phyloP scores from a whole-genome alignment of 139 green algal species.

The Ettlia oleoabundans region DNA sequence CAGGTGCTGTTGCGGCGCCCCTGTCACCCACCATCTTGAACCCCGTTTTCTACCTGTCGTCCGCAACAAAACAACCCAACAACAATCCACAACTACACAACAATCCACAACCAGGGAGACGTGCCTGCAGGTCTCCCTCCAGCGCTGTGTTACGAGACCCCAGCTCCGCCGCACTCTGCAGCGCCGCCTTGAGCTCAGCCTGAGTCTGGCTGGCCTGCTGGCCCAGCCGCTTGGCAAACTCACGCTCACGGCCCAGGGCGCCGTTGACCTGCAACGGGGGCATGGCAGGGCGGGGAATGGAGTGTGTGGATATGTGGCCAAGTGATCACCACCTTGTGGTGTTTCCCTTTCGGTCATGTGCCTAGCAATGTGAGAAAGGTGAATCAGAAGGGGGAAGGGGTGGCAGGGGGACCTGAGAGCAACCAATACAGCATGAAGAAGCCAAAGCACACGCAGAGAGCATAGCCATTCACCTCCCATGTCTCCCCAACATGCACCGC shows the following conservation, averaged over 20 bases:
- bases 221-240: conserved; percentile 27
- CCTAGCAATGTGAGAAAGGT: too few species aligned
- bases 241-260: conserved; percentile 13
- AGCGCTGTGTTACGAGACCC: conserved; percentile 18
- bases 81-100: not conserved
- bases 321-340: too few species aligned
- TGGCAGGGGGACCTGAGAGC: not conserved
- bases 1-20: too few species aligned
- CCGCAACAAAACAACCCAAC: too few species aligned
- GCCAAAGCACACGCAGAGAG: not conserved
- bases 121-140: conserved; percentile 19
- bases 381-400: too few species aligned
- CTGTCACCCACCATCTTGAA: too few species aligned
- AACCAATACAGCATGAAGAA: not conserved
- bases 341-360: too few species aligned
- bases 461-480: not conserved
- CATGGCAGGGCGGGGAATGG: not conserved
- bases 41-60: not conserved
- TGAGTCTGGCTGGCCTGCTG: conserved; percentile 26
- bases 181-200: conserved; percentile 16
- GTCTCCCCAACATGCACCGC: too few species aligned
- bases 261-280: conserved; percentile 20
- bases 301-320: not conserved
- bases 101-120: not conserved
- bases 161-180: not conserved